A percentile compares a stretch with the other conserved stretches of the same genome.
Evolutionary conservation across 2,329 filamentous ascomycete species (phyloP).

Genomic region (Tolypocladium ovalisporum): DNA sequence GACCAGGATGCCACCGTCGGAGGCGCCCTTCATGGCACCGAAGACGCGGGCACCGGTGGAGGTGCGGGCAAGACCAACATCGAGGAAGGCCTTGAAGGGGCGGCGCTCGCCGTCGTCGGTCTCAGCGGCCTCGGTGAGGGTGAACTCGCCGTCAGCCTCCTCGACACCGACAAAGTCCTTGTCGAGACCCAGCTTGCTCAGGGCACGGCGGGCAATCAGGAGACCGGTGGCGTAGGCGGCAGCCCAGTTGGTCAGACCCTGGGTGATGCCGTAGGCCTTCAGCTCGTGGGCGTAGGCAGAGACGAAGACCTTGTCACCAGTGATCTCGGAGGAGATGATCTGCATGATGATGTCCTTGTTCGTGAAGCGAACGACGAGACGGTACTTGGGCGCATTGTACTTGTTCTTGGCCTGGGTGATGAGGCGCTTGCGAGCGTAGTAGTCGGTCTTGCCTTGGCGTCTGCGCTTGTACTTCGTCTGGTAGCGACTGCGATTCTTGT

Average conservation of each 20-base stretch:
- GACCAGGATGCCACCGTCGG: slow-evolving; percentile 91
- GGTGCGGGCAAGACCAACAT: slow-evolving; percentile 94
- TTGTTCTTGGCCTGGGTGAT: slow-evolving; percentile 99
- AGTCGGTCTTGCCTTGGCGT: slow-evolving; percentile 95
- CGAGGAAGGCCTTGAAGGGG: slow-evolving; percentile 98
- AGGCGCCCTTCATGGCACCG: slow-evolving; percentile 99
- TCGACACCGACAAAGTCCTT: slow-evolving; percentile 91
- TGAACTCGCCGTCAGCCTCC: slow-evolving; percentile 94
- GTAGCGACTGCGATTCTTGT: slow-evolving; percentile 60
- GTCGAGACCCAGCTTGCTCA: slow-evolving; percentile 94
- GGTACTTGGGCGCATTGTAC: slow-evolving; percentile 99
- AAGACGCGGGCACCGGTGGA: slow-evolving; percentile 98
- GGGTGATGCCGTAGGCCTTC: slow-evolving; percentile 90
- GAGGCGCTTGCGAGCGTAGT: slow-evolving; percentile 99
- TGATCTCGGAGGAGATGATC: slow-evolving; percentile 93
- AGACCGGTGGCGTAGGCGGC: slow-evolving; percentile 95
- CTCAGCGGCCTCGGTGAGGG: slow-evolving; percentile 88
- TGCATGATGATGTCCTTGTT: slow-evolving; percentile 99
- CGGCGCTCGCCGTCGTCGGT: slow-evolving; percentile 85
- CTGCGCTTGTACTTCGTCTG: slow-evolving; percentile 99
- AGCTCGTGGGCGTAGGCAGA: slow-evolving; percentile 96
- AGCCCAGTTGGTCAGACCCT: slow-evolving; percentile 99
- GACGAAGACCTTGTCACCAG: slow-evolving; percentile 92
- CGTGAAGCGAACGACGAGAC: slow-evolving; percentile 97
- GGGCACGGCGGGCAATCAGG: slow-evolving; percentile 88